Evolutionary conservation across 345 rosid genomes (phyloP).

Genomic region (Odontarrhena argentea): DNA sequence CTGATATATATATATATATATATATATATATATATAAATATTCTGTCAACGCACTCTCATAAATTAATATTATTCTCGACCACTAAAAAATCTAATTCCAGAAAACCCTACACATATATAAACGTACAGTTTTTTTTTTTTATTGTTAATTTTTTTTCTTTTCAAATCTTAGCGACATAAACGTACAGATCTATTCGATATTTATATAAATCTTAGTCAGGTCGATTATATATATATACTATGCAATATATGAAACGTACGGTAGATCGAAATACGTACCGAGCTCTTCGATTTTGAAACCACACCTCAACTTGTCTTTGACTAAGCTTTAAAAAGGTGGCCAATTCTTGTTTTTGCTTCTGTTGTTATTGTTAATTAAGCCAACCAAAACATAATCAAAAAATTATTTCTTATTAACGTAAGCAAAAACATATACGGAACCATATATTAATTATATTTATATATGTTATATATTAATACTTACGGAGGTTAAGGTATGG

Average conservation of each 20-base stretch:
- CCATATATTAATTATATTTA: neutral
- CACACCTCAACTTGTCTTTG: constrained; percentile 83
- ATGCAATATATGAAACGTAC: constrained; percentile 8
- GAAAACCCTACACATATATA: constrained; percentile 12
- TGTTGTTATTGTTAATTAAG: constrained; percentile 12
- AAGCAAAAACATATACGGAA: constrained; percentile 20
- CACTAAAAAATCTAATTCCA: constrained; percentile 15
- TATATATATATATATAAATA: constrained; percentile 14
- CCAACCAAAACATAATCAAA: constrained; percentile 21
- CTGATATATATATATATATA: constrained; percentile 26
- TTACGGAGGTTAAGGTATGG: constrained; percentile 65
- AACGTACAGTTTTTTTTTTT: neutral
- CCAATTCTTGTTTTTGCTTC: constrained; percentile 66
- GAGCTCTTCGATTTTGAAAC: constrained; percentile 85
- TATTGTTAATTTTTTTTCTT: too few relatives aligned
- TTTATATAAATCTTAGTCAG: constrained; percentile 10
- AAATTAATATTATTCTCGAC: constrained; percentile 27
- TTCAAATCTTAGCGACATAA: neutral
- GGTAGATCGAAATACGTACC: constrained; percentile 44
- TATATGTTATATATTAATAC: neutral
- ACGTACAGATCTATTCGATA: neutral
- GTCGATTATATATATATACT: neutral
- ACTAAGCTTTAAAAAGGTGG: constrained; percentile 62
- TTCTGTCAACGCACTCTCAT: constrained; percentile 41
- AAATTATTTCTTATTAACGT: constrained; percentile 12